These are phyloP conservation scores for Pythium volutum DNA, from an alignment of 352 stramenopile species.

Conservation along the genomic window DNA sequence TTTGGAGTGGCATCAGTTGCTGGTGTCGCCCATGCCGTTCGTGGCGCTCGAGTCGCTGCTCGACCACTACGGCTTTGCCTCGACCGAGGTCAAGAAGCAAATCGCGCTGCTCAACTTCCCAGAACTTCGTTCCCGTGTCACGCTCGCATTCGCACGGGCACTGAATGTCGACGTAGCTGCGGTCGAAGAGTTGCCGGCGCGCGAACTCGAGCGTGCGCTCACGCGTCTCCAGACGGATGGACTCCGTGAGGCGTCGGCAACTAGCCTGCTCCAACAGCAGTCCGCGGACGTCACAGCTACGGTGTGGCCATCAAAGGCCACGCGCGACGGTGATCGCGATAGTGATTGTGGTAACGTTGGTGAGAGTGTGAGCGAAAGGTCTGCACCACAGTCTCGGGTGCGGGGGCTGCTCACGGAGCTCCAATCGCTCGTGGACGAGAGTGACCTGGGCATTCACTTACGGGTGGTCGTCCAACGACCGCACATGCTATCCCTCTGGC, in stretches of 20 bases:
- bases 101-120: constrained; percentile 28
- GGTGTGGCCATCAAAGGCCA: too few relatives aligned
- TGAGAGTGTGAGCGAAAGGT: background rate
- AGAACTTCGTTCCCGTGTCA: constrained; percentile 9
- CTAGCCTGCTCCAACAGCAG: background rate
- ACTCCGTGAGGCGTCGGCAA: background rate
- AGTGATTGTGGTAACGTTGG: background rate
- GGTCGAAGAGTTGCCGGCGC: constrained; percentile 19
- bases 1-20: background rate
- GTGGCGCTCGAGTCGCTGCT: constrained; percentile 33
- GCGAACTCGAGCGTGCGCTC: constrained; percentile 21
- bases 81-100: constrained; percentile 28
- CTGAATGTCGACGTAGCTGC: background rate
- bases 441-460: constrained; percentile 29
- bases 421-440: constrained; percentile 17
- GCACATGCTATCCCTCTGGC: constrained; percentile 38
- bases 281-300: background rate
- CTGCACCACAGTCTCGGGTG: background rate
- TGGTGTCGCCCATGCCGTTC: constrained; percentile 24
- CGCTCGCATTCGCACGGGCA: constrained; percentile 6
- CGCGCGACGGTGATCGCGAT: background rate
- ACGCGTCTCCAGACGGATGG: background rate
- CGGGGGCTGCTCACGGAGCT: constrained; percentile 13
- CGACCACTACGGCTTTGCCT: constrained; percentile 32
- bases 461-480: constrained; percentile 23